Evolutionary conservation across 768 basidiomycete species (phyloP).

Genomic region (Epithele typhae): DNA sequence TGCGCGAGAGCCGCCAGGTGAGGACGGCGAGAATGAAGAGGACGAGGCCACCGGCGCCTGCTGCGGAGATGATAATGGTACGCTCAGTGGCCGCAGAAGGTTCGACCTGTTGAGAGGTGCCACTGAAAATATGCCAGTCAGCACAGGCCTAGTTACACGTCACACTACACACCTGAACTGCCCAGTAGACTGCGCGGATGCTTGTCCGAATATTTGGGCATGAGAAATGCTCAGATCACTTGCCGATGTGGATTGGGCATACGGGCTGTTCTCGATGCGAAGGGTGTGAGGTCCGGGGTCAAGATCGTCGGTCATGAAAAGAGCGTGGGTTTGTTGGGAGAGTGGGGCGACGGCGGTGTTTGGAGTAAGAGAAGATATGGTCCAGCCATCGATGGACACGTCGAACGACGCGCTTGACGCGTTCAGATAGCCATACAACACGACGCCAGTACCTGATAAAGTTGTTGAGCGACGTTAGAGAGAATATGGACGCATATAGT

Average conservation of each 20-base stretch:
- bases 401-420: conserved; percentile 5
- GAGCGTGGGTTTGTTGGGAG: background rate
- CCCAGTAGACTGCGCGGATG: no score
- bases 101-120: no score
- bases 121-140: no score
- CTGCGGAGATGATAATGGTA: no score
- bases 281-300: background rate
- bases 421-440: conserved; percentile 9
- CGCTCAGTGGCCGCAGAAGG: no score
- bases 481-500: background rate
- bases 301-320: conserved; percentile 5
- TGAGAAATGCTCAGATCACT: background rate
- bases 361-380: background rate
- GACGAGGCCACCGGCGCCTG: no score
- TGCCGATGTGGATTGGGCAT: no score
- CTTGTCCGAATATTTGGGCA: no score
- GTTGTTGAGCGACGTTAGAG: background rate
- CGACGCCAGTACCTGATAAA: conserved; percentile 3
- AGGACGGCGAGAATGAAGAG: no score
- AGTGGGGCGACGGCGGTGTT: conserved; percentile 1
- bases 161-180: no score
- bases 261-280: conserved; percentile 11
- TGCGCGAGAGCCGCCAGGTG: no score
- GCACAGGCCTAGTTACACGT: no score
- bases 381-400: conserved; percentile 10